phyloP scores from a whole-genome alignment of 495 filamentous ascomycete genomes.

The Neurospora pannonica region DNA sequence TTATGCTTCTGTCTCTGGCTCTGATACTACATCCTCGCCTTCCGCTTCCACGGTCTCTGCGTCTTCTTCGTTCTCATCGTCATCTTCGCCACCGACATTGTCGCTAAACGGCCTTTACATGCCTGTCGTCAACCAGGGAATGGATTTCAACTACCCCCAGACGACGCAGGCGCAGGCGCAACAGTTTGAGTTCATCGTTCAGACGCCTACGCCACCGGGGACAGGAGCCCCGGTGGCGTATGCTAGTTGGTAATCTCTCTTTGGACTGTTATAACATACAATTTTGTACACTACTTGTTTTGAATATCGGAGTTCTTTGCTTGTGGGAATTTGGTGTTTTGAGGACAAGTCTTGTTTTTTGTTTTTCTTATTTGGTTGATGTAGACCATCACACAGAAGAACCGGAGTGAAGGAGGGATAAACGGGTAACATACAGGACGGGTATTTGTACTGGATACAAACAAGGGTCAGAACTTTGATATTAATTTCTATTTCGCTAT shows the following conservation, averaged over 20 bases:
- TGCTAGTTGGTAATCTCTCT: not conserved
- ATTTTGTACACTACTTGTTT: not conserved
- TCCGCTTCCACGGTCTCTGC: fast-evolving
- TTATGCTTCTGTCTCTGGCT: too few species aligned
- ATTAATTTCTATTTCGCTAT: too few species aligned
- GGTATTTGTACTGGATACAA: not conserved
- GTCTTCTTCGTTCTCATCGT: not conserved
- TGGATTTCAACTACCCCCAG: not conserved
- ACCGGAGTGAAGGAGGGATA: not conserved
- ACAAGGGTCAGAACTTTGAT: too few species aligned
- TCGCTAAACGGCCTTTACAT: not conserved
- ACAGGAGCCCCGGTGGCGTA: not conserved
- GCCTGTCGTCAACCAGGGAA: not conserved
- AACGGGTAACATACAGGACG: not conserved
- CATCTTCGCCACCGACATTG: not conserved
- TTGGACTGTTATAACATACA: too few species aligned
- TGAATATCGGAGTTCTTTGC: not conserved
- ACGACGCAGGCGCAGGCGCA: not conserved
- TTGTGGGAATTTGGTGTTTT: not conserved
- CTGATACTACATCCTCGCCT: not conserved
- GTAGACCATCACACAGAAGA: not conserved
- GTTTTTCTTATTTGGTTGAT: not conserved
- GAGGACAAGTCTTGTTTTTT: not conserved
- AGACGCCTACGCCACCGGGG: not conserved
- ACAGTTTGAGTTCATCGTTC: not conserved